Conservation (phyloP, 2,329 filamentous ascomycete species). For the Thelonectria olida region DNA sequence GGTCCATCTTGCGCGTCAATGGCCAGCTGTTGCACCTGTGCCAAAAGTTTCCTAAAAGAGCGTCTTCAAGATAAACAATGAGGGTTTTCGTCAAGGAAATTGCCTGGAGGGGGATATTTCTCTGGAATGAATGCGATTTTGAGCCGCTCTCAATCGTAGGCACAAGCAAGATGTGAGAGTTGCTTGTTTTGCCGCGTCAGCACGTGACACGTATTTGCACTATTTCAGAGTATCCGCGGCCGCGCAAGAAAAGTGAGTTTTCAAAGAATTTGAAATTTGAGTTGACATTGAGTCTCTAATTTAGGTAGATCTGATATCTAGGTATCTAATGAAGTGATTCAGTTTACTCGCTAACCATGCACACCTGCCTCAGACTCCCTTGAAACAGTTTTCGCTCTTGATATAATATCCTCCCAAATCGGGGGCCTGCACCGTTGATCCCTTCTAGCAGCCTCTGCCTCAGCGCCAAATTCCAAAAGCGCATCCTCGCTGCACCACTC, state of each 20-base stretch:
- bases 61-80: too few species aligned
- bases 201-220: not conserved
- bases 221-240: too few species aligned
- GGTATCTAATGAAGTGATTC: not conserved
- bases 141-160: too few species aligned
- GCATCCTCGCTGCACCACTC: slow-evolving; percentile 63
- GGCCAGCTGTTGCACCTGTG: not conserved
- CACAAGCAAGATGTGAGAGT: too few species aligned
- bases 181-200: too few species aligned
- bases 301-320: not conserved
- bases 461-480: slow-evolving; percentile 58
- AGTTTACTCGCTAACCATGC: not conserved
- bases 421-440: not conserved
- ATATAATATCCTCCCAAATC: slow-evolving; percentile 4
- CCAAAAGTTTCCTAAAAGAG: not conserved
- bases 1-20: slow-evolving; percentile 1
- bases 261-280: not conserved
- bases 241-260: too few species aligned
- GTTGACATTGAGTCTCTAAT: not conserved
- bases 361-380: not conserved
- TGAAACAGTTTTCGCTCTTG: not conserved
- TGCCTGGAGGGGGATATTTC: too few species aligned
- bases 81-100: too few species aligned
- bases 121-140: too few species aligned
- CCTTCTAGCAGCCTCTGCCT: slow-evolving; percentile 52